Conservation (phyloP, 192 early-diverging fungal genomes). For the Coemansia umbellata region DNA sequence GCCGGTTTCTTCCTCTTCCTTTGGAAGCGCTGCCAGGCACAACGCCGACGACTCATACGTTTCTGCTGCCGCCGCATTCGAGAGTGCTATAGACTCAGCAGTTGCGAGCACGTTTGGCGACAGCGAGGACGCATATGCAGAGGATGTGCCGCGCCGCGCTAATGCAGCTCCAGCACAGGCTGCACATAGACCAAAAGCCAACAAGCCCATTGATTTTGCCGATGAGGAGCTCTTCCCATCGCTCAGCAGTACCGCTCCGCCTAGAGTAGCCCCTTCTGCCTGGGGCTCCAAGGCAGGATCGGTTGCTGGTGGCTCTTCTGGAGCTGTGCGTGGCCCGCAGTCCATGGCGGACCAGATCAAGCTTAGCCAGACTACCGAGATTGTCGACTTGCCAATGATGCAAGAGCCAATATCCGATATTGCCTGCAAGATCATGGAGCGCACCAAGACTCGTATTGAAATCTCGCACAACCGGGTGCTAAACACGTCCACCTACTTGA, state of each 20-base stretch:
- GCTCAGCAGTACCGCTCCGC: constrained; percentile 57
- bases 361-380: constrained; percentile 55
- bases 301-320: constrained; percentile 7
- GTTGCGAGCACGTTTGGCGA: constrained; percentile 23
- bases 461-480: constrained; percentile 70
- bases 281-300: constrained; percentile 34
- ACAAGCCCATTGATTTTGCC: constrained; percentile 21
- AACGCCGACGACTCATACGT: constrained; percentile 1
- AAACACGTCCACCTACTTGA: constrained; percentile 74
- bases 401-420: constrained; percentile 51
- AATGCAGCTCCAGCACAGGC: not conserved
- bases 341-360: constrained; percentile 31
- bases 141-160: too few species aligned
- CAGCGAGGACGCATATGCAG: not conserved
- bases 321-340: constrained; percentile 12
- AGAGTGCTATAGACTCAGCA: constrained; percentile 33
- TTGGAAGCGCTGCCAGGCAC: not conserved
- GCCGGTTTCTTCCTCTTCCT: not conserved
- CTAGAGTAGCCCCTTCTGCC: constrained; percentile 38
- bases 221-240: constrained; percentile 70
- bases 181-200: not conserved
- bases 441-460: constrained; percentile 77
- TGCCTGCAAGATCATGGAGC: constrained; percentile 59
- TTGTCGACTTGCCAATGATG: constrained; percentile 47
- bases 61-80: constrained; percentile 30